Evolutionary conservation across 1,139 yeast genomes (phyloP), one percentile per base, ranked within the genome.

Genomic region (Blastobotrys indianensis): DNA sequence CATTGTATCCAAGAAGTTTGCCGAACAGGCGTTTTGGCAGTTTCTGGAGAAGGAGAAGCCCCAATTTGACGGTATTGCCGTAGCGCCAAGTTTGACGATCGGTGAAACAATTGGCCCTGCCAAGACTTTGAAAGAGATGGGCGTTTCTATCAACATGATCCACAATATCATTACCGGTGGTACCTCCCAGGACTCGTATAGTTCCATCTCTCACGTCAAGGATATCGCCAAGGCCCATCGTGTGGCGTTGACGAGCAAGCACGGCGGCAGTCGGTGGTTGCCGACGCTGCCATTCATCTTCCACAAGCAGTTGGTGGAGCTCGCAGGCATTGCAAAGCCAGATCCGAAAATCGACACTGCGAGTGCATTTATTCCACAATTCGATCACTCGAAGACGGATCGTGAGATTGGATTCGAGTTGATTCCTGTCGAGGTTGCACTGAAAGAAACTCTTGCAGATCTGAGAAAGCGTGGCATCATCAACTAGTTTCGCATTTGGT

Each of bases 81-180:
- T 76, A 30, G 67, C 66, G 50, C 82, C 82, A 5, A 68, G 70
- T 2, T 67, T 59, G 43, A 73, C 75, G 1, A 72, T 72, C 54
- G 82, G 82, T 10, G 81, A 81, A 5, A 49, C 62, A 45, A 45
- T 62, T 16, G 54, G 51, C 16, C 51, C 54, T 28, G 54, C 59
- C 29, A 51, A 49, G 20, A 44, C 51, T 10, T 4, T 54, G 15
- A 54, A 56, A 9, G 51, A 55, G 13, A 43, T 63, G 48, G 63
- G 62, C 49, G 56, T 62, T 1, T 61, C 65, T 4, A 52, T 53
- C 41, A 48, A 46, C 29, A 13, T 47, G 7, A 38, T 51, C 15
- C 45, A 55, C 43, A 43, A 51, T 6, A 41, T 58, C 5, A 32
- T 42, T 15, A 32, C 40, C n/a, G 44, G 44, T 10, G 5, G 23